These are phyloP conservation scores for Solanum hybrid DNA, from an alignment of 305 asterid species.

Conservation along the genomic window DNA sequence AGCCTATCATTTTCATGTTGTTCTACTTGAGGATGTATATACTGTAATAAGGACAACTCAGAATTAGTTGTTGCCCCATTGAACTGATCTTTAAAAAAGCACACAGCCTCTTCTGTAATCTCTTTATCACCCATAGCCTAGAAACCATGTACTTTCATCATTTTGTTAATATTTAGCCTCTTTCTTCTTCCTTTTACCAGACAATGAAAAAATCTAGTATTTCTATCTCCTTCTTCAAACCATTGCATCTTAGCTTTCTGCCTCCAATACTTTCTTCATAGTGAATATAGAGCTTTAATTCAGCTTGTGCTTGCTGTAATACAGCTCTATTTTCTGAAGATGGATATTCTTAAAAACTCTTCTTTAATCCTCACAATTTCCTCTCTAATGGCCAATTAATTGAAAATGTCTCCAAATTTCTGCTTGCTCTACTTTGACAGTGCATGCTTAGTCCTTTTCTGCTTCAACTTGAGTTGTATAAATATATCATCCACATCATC, in stretches of 20 bases:
- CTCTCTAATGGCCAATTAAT: neutral
- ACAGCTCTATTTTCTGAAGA: too few species aligned
- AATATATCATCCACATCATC: too few species aligned
- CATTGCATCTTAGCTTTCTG: neutral
- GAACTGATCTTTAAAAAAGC: neutral
- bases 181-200: neutral
- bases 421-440: neutral
- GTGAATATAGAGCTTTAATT: neutral
- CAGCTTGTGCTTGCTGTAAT: neutral
- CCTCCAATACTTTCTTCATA: neutral
- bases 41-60: neutral
- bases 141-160: neutral
- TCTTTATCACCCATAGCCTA: neutral
- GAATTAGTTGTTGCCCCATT: neutral
- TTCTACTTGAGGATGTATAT: neutral
- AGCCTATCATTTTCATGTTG: neutral
- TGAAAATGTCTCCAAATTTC: neutral
- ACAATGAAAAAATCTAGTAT: neutral
- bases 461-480: too few species aligned
- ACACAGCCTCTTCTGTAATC: neutral
- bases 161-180: neutral
- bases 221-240: neutral
- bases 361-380: neutral
- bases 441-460: neutral
- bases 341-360: neutral